Base-by-base conservation (phyloP, 441 rosid genomes). In the Erysimum pusillum region DNA sequence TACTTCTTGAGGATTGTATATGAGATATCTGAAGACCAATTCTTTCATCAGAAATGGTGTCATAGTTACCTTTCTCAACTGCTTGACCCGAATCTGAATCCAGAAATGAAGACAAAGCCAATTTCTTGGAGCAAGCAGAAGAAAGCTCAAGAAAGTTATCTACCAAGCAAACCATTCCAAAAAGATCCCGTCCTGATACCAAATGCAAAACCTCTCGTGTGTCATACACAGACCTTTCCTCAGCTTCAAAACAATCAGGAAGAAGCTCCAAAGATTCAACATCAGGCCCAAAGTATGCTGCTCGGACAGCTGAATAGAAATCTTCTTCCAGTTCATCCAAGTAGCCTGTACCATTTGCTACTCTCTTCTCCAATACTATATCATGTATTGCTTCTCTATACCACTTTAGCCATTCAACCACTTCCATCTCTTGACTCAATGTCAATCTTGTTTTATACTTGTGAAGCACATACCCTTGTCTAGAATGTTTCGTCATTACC, bases 211-310 rank as follows among this genome's bases (percentile, higher is more conserved):
- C 91, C 74, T 95, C 98, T 5, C 82, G 82, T 58, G 88, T 91
- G 34, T 89, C 93, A 76, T 45, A 83, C 36, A 83, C 85, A 80
- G 99, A 95, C 78, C 99, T 89, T 75, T 92, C 99, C 87, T 95
- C 98, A 2, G 98, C 99, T 88, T 95, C 98, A 76, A 95, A 95
- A 70, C 92, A 76, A 71, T 88, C 90, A 4, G 99, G 99, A 80
- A 95, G 97, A 80, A 88, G 86, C 77, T 92, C 92, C 82, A 87
- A 75, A 38, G 91, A 91, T 53, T 91, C 94, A 18, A 92, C 83
- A 11, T 69, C 80, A 76, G 98, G 99, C 13, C 99, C 99, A 51
- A 89, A 92, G 67, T 87, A 95, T 20, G 98, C 98, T 0, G 88
- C 81, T 49, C 84, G 88, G 39, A 95, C 63, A 20, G 99, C 97